Percentiles rank a stretch among this genome's conserved stretches.
Evolutionary conservation across 192 early-diverging fungal genomes (phyloP).

Genomic region (Backusella australiensis): DNA sequence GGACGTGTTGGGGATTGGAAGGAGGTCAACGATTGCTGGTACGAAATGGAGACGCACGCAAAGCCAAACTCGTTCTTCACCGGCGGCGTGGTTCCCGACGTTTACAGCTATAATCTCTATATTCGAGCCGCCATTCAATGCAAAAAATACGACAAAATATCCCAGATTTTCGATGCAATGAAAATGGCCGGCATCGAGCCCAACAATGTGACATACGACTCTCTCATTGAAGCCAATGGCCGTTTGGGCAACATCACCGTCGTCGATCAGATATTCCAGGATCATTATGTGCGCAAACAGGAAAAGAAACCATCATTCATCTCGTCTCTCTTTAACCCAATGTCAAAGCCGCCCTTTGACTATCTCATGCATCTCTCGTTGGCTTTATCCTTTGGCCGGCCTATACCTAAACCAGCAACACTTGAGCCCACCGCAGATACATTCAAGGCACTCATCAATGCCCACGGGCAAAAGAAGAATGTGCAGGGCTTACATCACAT

Average conservation of each 20-base stretch:
- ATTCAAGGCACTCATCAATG: constrained; percentile 32
- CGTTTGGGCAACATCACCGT: constrained; percentile 20
- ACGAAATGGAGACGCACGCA: constrained; percentile 4
- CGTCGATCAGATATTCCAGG: constrained; percentile 25
- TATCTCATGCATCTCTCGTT: not conserved
- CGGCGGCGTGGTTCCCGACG: constrained; percentile 15
- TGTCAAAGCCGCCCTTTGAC: not conserved
- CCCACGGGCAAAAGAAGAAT: constrained; percentile 32
- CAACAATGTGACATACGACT: constrained; percentile 31
- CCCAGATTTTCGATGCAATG: constrained; percentile 19
- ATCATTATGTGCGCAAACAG: constrained; percentile 4
- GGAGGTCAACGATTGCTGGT: constrained; percentile 21
- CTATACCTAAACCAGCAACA: not conserved
- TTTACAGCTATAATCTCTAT: constrained; percentile 33
- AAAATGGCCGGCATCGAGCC: constrained; percentile 13
- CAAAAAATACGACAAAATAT: constrained; percentile 15
- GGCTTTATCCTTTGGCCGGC: not conserved
- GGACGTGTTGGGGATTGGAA: constrained; percentile 30
- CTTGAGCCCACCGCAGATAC: constrained; percentile 17
- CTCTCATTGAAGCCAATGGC: constrained; percentile 35
- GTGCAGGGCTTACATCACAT: constrained; percentile 20
- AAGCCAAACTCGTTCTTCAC: not conserved
- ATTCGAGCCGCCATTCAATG: constrained; percentile 31
- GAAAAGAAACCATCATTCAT: not conserved
- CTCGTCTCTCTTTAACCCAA: not conserved